phyloP scores from a whole-genome alignment of 2,329 filamentous ascomycete species.

The Colletotrichum tropicicola region DNA sequence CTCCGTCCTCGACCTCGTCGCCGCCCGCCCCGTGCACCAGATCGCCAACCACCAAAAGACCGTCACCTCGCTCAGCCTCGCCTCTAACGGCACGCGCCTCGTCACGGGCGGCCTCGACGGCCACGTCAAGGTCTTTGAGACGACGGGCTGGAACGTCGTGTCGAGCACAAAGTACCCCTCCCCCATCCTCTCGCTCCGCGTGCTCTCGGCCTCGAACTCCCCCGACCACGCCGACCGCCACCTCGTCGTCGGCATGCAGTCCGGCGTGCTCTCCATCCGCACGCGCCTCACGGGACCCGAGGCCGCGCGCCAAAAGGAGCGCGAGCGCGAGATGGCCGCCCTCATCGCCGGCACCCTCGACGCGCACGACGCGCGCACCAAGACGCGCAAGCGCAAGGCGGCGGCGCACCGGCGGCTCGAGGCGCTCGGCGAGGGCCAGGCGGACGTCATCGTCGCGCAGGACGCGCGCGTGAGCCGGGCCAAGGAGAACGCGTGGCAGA shows the following conservation, averaged over 20 bases:
- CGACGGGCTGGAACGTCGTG: constrained; percentile 94
- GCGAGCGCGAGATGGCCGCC: constrained; percentile 86
- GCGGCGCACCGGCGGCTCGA: constrained; percentile 69
- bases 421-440: constrained; percentile 78
- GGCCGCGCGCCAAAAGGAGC: constrained; percentile 78
- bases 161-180: constrained; percentile 92
- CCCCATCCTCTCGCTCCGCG: constrained; percentile 84
- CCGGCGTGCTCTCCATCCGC: constrained; percentile 88
- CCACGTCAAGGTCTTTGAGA: constrained; percentile 97
- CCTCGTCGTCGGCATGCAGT: constrained; percentile 93
- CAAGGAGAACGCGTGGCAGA: constrained; percentile 81
- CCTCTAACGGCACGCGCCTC: constrained; percentile 81
- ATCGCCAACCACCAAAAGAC: constrained; percentile 98
- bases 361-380: constrained; percentile 76
- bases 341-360: constrained; percentile 81
- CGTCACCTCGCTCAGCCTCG: constrained; percentile 85
- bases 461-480: constrained; percentile 66
- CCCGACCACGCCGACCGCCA: constrained; percentile 73
- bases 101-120: constrained; percentile 92
- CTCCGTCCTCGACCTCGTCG: constrained; percentile 91
- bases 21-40: constrained; percentile 85
- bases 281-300: constrained; percentile 88
- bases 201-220: constrained; percentile 61
- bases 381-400: constrained; percentile 70
- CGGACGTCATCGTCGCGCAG: constrained; percentile 88